Percentiles rank a stretch among this genome's conserved stretches.
These are phyloP conservation scores for Neonectria coccinea DNA, from an alignment of 2,329 filamentous ascomycete genomes.

Conservation along the genomic window DNA sequence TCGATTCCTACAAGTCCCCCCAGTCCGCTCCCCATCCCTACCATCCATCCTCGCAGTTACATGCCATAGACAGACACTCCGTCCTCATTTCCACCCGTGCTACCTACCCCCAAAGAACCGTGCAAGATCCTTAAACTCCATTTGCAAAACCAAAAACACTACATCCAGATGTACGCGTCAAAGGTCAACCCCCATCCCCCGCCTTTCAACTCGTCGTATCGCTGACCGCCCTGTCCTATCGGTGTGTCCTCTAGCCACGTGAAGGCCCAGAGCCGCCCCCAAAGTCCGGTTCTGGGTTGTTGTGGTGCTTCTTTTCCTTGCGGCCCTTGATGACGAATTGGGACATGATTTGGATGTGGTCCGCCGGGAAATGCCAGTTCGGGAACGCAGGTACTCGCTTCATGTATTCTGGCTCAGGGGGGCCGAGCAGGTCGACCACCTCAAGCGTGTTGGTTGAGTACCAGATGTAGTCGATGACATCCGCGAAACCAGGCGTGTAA, in stretches of 20 bases:
- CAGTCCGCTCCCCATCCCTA: slow-evolving; percentile 30
- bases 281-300: slow-evolving; percentile 74
- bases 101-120: slow-evolving; percentile 41
- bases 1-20: slow-evolving; percentile 46
- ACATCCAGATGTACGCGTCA: slow-evolving; percentile 52
- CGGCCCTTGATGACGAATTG: slow-evolving; percentile 90
- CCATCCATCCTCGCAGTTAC: slow-evolving; percentile 39
- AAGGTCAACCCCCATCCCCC: slow-evolving; percentile 29
- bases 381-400: slow-evolving; percentile 91
- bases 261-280: slow-evolving; percentile 53
- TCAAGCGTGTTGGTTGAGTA: slow-evolving; percentile 92
- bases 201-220: slow-evolving; percentile 13
- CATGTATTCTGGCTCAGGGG: slow-evolving; percentile 87
- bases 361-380: slow-evolving; percentile 93
- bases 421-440: slow-evolving; percentile 84
- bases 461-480: slow-evolving; percentile 97
- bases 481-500: slow-evolving; percentile 92
- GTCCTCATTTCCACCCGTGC: slow-evolving; percentile 26
- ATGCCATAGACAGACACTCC: slow-evolving; percentile 38
- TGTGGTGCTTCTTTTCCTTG: slow-evolving; percentile 80
- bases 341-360: slow-evolving; percentile 89
- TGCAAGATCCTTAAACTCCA: slow-evolving; percentile 52
- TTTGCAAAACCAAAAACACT: slow-evolving; percentile 54
- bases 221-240: slow-evolving; percentile 22
- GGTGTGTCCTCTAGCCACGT: slow-evolving; percentile 44